Evolutionary conservation across 768 basidiomycete genomes (phyloP).

Genomic region (Panus rudis): DNA sequence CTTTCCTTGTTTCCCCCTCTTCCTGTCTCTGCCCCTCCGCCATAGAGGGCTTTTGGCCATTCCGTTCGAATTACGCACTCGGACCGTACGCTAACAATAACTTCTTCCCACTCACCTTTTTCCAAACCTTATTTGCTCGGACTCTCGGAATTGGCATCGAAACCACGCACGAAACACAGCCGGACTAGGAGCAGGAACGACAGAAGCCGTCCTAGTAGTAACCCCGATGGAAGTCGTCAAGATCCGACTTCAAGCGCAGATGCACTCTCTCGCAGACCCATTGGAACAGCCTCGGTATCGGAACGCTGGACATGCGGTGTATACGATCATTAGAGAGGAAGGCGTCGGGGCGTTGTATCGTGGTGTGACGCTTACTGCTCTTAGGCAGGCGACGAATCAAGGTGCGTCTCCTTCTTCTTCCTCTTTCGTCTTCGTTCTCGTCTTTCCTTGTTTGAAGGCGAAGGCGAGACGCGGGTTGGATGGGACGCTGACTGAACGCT

Average conservation of each 20-base stretch:
- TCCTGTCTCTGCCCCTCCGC: too few species aligned
- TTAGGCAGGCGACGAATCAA: slow-evolving; percentile 97
- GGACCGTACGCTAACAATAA: too few species aligned
- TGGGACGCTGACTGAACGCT: slow-evolving; percentile 1
- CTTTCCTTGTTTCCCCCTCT: not conserved
- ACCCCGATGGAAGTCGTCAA: slow-evolving; percentile 99
- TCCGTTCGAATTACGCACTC: too few species aligned
- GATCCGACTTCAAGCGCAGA: slow-evolving; percentile 95
- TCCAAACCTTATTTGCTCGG: too few species aligned
- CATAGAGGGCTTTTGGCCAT: not conserved
- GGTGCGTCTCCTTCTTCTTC: slow-evolving; percentile 36
- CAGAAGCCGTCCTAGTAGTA: slow-evolving; percentile 91
- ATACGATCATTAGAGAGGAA: slow-evolving; percentile 90
- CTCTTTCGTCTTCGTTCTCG: not conserved
- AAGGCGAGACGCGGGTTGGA: not conserved
- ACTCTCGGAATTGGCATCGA: not conserved
- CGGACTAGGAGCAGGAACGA: slow-evolving; percentile 91
- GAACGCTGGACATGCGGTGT: slow-evolving; percentile 95
- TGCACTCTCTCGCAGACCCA: slow-evolving; percentile 95
- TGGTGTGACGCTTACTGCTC: slow-evolving; percentile 87
- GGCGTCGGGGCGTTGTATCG: slow-evolving; percentile 81
- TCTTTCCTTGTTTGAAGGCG: not conserved
- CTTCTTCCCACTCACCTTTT: too few species aligned
- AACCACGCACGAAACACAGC: slow-evolving; percentile 41
- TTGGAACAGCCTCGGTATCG: slow-evolving; percentile 89